Evolutionary conservation across 306 rosid species (phyloP).

Genomic region (Luffa aegyptiaca): DNA sequence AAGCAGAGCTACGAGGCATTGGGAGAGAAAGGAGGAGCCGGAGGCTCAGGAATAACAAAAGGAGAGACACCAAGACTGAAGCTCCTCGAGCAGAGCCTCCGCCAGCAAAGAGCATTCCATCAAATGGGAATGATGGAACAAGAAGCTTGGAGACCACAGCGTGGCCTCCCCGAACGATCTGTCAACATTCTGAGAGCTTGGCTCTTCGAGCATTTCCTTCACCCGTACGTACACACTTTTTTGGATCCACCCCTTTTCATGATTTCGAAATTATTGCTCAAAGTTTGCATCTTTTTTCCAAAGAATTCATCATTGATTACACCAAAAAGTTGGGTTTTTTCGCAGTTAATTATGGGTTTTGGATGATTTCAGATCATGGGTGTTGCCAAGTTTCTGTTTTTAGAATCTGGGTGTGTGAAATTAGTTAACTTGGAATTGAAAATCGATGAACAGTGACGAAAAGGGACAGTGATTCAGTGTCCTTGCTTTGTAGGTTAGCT

Average conservation of each 20-base stretch:
- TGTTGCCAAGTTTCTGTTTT: neutral
- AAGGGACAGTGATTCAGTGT: neutral
- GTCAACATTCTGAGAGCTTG: constrained; percentile 95
- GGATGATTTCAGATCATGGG: neutral
- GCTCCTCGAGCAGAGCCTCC: constrained; percentile 67
- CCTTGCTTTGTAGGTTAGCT: neutral
- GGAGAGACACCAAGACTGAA: constrained; percentile 98
- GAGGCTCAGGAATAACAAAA: constrained; percentile 64
- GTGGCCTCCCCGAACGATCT: constrained; percentile 97
- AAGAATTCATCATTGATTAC: neutral
- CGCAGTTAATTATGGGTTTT: neutral
- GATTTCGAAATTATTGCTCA: neutral
- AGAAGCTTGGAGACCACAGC: constrained; percentile 99
- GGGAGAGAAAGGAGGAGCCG: constrained; percentile 83
- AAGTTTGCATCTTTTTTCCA: neutral
- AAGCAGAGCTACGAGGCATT: constrained; percentile 67
- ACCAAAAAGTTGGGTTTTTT: neutral
- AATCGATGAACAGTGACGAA: neutral
- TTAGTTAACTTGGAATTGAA: neutral
- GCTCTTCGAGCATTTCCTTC: constrained; percentile 99
- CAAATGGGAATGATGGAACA: constrained; percentile 99
- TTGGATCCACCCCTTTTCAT: neutral
- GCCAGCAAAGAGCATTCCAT: constrained; percentile 90
- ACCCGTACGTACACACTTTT: constrained; percentile 56
- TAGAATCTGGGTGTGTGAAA: neutral